phyloP scores from a whole-genome alignment of 495 filamentous ascomycete genomes.

The Baudoinia panamericana region DNA sequence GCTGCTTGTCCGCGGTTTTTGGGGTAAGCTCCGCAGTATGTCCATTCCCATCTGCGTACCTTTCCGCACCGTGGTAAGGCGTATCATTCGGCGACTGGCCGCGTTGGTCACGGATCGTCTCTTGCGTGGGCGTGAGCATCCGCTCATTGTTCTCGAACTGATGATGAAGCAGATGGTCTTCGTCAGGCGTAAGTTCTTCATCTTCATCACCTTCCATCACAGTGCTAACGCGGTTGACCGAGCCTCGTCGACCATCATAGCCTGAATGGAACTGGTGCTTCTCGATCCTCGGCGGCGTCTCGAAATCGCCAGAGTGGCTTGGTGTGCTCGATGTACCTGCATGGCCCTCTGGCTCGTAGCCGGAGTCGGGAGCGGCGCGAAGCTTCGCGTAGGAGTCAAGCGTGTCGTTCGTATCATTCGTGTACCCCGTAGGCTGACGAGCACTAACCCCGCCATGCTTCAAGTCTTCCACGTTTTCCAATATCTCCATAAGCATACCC shows the following conservation, averaged over 20 bases:
- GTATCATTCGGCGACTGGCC: slow-evolving; percentile 44
- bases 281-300: slow-evolving; percentile 48
- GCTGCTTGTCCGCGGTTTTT: slow-evolving; percentile 56
- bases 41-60: slow-evolving; percentile 29
- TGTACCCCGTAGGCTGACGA: slow-evolving; percentile 25
- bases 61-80: slow-evolving; percentile 52
- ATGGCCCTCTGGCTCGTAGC: slow-evolving; percentile 73
- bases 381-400: slow-evolving; percentile 41
- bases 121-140: slow-evolving; percentile 32
- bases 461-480: slow-evolving; percentile 80
- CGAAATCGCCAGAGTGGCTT: slow-evolving; percentile 66
- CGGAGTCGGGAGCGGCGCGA: slow-evolving; percentile 43
- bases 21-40: slow-evolving; percentile 68
- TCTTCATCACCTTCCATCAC: slow-evolving; percentile 50
- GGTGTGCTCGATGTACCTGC: slow-evolving; percentile 63
- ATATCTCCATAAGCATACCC: slow-evolving; percentile 82
- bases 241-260: slow-evolving; percentile 48
- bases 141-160: slow-evolving; percentile 29
- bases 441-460: slow-evolving; percentile 41
- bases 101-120: slow-evolving; percentile 36
- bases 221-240: slow-evolving; percentile 73
- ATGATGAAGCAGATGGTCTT: slow-evolving; percentile 14
- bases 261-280: slow-evolving; percentile 38
- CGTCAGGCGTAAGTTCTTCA: slow-evolving; percentile 24
- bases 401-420: slow-evolving; percentile 21